phyloP scores from a whole-genome alignment of 1,284 basidiomycete species.

The Ustilago esculenta region DNA sequence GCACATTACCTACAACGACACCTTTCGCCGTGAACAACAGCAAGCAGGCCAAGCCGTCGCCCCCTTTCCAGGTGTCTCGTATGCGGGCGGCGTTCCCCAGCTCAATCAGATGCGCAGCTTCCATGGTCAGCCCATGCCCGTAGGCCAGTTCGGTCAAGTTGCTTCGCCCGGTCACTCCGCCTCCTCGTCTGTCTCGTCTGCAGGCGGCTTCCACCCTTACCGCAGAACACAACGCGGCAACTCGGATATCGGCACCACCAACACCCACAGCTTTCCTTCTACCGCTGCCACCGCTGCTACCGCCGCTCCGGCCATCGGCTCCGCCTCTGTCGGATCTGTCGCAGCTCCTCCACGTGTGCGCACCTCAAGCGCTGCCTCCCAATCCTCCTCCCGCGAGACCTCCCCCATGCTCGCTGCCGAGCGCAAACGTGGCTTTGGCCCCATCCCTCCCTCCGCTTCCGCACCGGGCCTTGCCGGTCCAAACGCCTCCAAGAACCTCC shows the following conservation, averaged over 20 bases:
- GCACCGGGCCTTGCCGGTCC: slow-evolving; percentile 14
- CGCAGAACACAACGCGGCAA: slow-evolving; percentile 46
- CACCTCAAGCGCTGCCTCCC: slow-evolving; percentile 47
- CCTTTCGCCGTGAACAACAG: slow-evolving; percentile 49
- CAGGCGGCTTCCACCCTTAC: slow-evolving; percentile 59
- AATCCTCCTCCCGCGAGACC: slow-evolving; percentile 37
- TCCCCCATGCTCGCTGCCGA: slow-evolving; percentile 45
- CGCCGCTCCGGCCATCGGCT: neutral
- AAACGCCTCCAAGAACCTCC: slow-evolving; percentile 6
- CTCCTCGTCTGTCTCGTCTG: slow-evolving; percentile 36
- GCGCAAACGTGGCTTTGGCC: slow-evolving; percentile 29
- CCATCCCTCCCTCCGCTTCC: slow-evolving; percentile 19
- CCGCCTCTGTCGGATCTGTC: neutral
- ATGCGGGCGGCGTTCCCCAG: slow-evolving; percentile 23
- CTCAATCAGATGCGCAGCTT: slow-evolving; percentile 40
- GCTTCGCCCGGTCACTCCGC: slow-evolving; percentile 29
- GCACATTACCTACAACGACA: slow-evolving; percentile 56
- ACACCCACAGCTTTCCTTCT: slow-evolving; percentile 25
- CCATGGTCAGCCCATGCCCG: slow-evolving; percentile 20
- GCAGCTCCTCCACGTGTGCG: slow-evolving; percentile 33
- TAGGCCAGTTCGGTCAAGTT: slow-evolving; percentile 27
- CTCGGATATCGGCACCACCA: slow-evolving; percentile 39
- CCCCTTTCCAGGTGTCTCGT: slow-evolving; percentile 37
- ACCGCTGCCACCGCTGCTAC: slow-evolving; percentile 8
- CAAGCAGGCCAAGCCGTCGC: slow-evolving; percentile 14